Conservation (phyloP, 257 asterid genomes). For the Solanum piurae region DNA sequence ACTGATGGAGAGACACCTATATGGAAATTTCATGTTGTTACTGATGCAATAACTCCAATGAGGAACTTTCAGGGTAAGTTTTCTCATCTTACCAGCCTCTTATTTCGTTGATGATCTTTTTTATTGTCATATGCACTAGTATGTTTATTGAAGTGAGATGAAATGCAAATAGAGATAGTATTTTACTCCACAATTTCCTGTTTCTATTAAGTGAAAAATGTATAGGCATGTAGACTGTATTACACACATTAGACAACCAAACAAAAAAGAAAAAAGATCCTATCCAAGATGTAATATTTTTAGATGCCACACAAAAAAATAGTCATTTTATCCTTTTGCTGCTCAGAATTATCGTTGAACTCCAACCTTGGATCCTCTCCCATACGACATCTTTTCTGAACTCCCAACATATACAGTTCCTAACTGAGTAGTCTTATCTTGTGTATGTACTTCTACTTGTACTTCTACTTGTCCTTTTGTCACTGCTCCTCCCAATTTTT, state of each 20-base stretch:
- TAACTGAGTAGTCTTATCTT: not conserved
- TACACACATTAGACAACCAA: not conserved
- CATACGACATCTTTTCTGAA: not conserved
- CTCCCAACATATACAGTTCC: not conserved
- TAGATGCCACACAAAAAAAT: not conserved
- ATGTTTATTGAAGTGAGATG: not conserved
- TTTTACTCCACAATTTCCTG: not conserved
- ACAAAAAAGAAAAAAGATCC: not conserved
- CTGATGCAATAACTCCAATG: not conserved
- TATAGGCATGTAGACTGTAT: not conserved
- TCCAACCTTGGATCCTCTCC: not conserved
- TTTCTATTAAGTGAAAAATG: not conserved
- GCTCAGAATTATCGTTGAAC: not conserved
- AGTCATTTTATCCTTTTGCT: not conserved
- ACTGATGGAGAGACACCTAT: not conserved
- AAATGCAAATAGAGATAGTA: not conserved
- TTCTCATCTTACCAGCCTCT: not conserved
- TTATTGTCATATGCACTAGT: not conserved
- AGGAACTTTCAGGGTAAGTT: not conserved
- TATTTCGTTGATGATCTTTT: not conserved
- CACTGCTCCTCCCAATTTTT: not conserved
- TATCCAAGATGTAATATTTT: not conserved
- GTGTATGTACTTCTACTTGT: not conserved
- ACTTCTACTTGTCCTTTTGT: not conserved
- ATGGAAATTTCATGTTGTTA: not conserved